Evolutionary conservation across 2,329 filamentous ascomycete genomes (phyloP).

Genomic region (Oidium heveae): DNA sequence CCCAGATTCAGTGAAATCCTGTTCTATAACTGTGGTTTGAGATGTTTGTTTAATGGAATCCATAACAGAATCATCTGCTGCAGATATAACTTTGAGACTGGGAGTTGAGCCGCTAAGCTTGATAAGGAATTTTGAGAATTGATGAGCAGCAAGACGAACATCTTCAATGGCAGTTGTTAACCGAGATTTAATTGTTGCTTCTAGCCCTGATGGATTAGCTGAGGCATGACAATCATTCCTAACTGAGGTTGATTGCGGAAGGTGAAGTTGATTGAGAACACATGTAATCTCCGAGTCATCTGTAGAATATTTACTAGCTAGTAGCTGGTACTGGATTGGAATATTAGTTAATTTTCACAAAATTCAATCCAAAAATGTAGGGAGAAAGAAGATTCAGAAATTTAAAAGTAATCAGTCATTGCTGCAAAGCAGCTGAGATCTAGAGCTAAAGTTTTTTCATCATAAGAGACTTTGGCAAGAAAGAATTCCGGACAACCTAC

Average conservation of each 20-base stretch:
- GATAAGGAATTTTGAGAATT: constrained; percentile 23
- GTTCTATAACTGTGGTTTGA: constrained; percentile 45
- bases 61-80: constrained; percentile 16
- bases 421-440: constrained; percentile 42
- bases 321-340: constrained; percentile 28
- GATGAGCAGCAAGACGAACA: constrained; percentile 31
- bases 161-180: constrained; percentile 38
- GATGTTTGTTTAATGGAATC: constrained; percentile 23
- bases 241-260: constrained; percentile 21
- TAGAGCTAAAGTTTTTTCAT: constrained; percentile 46
- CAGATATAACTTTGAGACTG: constrained; percentile 7
- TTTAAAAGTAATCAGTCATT: constrained; percentile 34
- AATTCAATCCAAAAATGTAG: background rate
- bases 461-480: constrained; percentile 11
- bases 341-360: background rate
- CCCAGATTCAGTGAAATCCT: constrained; percentile 73
- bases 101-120: constrained; percentile 18
- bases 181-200: constrained; percentile 22
- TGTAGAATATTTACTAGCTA: constrained; percentile 39
- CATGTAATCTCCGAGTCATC: constrained; percentile 39
- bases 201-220: constrained; percentile 7
- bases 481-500: constrained; percentile 17
- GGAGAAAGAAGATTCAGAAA: constrained; percentile 23
- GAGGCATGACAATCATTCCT: constrained; percentile 11
- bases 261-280: constrained; percentile 39